Conservation (phyloP, 1,139 yeast species). For the Candida sp. region DNA sequence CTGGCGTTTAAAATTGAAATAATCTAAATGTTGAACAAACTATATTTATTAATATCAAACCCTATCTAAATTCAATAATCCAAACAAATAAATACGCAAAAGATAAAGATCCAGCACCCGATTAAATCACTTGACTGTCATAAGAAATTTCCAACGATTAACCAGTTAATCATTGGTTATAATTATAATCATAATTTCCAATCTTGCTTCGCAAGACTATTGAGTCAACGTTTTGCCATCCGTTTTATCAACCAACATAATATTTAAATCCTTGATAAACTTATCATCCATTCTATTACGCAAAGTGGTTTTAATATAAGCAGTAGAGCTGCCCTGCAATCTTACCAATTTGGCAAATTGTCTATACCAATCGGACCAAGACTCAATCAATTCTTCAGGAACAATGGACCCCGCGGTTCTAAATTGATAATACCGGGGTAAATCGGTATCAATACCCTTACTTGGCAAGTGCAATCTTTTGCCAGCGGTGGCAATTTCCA, state of each 20-base stretch:
- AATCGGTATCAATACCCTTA: background rate
- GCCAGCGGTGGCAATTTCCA: background rate
- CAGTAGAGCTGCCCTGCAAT: background rate
- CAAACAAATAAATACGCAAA: no score
- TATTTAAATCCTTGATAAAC: background rate
- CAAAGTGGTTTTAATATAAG: background rate
- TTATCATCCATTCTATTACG: background rate
- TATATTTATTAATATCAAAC: no score
- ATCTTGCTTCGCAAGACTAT: background rate
- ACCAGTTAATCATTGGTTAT: no score
- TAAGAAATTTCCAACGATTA: no score
- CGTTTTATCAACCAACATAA: background rate
- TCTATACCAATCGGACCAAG: background rate
- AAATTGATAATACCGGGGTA: background rate
- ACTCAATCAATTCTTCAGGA: background rate
- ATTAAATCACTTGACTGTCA: no score
- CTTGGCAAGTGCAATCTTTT: background rate
- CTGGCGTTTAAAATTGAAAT: no score
- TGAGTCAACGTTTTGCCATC: background rate
- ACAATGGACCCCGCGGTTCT: background rate
- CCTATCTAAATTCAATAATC: no score
- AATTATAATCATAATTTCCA: no score
- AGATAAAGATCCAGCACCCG: no score
- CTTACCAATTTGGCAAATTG: background rate
- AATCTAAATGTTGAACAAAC: no score